A percentile compares a stretch with the other conserved stretches of the same genome.
Conservation (phyloP, 495 filamentous ascomycete genomes). For the Cercophora scortea region DNA sequence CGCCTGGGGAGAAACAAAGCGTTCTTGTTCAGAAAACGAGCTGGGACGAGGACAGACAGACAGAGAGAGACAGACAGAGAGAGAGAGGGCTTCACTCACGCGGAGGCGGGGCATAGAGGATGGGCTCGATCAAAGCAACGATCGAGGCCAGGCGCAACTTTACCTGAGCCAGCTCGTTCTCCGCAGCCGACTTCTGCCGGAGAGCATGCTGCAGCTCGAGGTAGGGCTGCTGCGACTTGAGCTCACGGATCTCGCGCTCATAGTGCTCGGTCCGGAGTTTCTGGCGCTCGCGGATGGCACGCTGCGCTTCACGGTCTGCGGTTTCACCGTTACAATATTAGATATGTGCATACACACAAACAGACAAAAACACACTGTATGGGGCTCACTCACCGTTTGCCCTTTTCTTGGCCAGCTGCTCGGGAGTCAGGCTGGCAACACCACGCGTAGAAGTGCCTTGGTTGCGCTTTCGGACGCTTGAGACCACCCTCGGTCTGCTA, state of each 20-base stretch:
- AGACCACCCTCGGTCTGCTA: neutral
- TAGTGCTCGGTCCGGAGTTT: slow-evolving; percentile 65
- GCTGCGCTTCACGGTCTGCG: slow-evolving; percentile 67
- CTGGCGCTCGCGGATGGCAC: slow-evolving; percentile 72
- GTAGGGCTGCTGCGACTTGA: slow-evolving; percentile 64
- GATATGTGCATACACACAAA: neutral
- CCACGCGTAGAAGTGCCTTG: slow-evolving; percentile 41
- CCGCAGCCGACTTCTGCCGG: slow-evolving; percentile 59
- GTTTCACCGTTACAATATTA: neutral
- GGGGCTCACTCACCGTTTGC: slow-evolving; percentile 50
- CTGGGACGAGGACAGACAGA: no score
- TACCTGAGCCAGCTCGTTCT: slow-evolving; percentile 65
- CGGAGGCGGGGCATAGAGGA: slow-evolving; percentile 19
- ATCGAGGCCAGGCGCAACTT: slow-evolving; percentile 52
- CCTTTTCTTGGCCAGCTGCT: slow-evolving; percentile 67
- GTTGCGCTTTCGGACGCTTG: slow-evolving; percentile 21
- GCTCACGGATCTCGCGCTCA: slow-evolving; percentile 32
- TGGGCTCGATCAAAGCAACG: slow-evolving; percentile 57
- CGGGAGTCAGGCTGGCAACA: slow-evolving; percentile 61
- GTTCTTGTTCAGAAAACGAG: no score
- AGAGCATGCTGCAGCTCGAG: slow-evolving; percentile 66
- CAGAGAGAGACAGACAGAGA: neutral
- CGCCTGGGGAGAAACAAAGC: no score
- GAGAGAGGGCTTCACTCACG: neutral
- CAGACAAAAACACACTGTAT: neutral